These are phyloP conservation scores for Hippophae tibetana DNA, from an alignment of 306 rosid species.

Conservation along the genomic window DNA sequence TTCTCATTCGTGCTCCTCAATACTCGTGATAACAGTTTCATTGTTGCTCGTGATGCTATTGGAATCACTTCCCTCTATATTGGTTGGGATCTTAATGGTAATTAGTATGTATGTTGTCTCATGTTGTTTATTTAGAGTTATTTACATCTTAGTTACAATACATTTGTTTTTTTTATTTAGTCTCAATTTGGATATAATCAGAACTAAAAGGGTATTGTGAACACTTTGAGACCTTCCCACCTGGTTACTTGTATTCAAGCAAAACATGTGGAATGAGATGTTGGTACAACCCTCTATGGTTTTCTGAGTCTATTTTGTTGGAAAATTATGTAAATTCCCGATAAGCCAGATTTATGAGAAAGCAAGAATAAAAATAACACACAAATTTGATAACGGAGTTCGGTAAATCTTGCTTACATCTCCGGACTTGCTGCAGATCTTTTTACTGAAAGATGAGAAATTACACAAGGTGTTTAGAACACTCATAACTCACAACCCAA, in stretches of 20 bases:
- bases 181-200: conserved; percentile 86
- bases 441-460: too few species aligned
- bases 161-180: conserved; percentile 27
- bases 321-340: too few species aligned
- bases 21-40: conserved; percentile 85
- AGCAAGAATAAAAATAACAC: too few species aligned
- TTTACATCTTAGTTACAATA: neutral
- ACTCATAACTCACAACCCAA: too few species aligned
- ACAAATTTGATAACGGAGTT: too few species aligned
- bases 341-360: too few species aligned
- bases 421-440: too few species aligned
- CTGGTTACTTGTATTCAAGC: conserved; percentile 93
- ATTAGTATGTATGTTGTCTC: neutral
- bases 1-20: conserved; percentile 86
- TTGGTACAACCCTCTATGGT: conserved; percentile 95
- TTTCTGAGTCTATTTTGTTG: conserved; percentile 64
- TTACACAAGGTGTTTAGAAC: too few species aligned
- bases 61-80: conserved; percentile 89
- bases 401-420: too few species aligned
- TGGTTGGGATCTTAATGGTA: conserved; percentile 98
- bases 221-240: conserved; percentile 77
- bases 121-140: neutral
- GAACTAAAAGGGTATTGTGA: conserved; percentile 84
- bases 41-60: conserved; percentile 93
- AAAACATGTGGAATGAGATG: conserved; percentile 55